Evolutionary conservation across 2,329 filamentous ascomycete species (phyloP).

Genomic region (Monosporascus sp.): DNA sequence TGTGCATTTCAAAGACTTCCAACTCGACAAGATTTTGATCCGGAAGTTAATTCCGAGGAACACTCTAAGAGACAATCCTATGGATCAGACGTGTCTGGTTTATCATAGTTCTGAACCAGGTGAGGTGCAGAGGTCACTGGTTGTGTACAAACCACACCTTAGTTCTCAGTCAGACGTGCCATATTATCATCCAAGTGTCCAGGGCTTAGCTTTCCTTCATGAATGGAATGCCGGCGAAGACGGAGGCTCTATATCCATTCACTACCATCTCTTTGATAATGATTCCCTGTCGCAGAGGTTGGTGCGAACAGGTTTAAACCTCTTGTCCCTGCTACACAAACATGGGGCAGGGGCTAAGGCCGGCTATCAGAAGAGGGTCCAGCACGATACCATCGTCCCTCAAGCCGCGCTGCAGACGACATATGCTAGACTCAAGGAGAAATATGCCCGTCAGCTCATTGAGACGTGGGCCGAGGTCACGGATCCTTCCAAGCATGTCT

Average conservation of each 20-base stretch:
- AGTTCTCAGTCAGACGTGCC: constrained; percentile 59
- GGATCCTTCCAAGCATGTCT: constrained; percentile 86
- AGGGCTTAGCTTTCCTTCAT: constrained; percentile 71
- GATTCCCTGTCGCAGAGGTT: constrained; percentile 41
- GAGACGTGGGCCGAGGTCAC: constrained; percentile 80
- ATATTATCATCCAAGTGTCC: constrained; percentile 81
- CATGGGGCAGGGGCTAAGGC: constrained; percentile 60
- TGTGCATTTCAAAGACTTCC: constrained; percentile 40
- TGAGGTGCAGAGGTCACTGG: constrained; percentile 43
- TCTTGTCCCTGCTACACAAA: constrained; percentile 66
- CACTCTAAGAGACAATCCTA: constrained; percentile 63
- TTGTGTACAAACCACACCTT: constrained; percentile 76
- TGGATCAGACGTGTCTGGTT: constrained; percentile 80
- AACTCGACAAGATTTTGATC: constrained; percentile 60
- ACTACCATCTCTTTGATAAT: constrained; percentile 51
- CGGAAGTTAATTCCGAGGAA: constrained; percentile 80
- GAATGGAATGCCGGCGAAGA: constrained; percentile 45
- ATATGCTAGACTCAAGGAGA: constrained; percentile 73
- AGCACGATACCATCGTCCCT: constrained; percentile 76
- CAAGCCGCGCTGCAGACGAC: constrained; percentile 76
- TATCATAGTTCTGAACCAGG: constrained; percentile 38
- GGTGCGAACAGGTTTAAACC: constrained; percentile 60
- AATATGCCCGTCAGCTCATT: constrained; percentile 68
- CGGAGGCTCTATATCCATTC: constrained; percentile 51
- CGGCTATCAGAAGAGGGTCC: constrained; percentile 75